These are phyloP conservation scores for Leccinum pellstonianum DNA, from an alignment of 768 basidiomycete genomes.

Conservation along the genomic window DNA sequence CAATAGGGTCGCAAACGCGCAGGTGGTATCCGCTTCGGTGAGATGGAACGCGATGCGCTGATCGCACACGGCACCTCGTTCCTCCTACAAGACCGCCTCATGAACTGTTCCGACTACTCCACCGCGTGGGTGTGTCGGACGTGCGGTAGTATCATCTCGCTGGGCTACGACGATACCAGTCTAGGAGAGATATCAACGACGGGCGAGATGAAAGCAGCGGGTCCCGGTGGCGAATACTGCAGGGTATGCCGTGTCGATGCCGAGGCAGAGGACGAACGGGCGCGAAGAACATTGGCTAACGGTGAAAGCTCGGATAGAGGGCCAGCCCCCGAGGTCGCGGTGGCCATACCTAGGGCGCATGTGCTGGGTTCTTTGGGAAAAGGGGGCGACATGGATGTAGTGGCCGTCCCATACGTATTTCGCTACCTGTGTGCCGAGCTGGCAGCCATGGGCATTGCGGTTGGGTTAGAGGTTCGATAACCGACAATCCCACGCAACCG, in stretches of 20 bases:
- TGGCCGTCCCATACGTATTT: constrained; percentile 95
- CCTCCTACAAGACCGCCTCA: constrained; percentile 95
- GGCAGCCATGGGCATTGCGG: constrained; percentile 96
- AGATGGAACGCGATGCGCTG: constrained; percentile 99
- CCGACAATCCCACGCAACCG: not conserved
- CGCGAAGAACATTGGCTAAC: constrained; percentile 57
- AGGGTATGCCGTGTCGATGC: constrained; percentile 81
- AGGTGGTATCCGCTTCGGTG: constrained; percentile 98
- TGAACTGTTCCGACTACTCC: constrained; percentile 99
- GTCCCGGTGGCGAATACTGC: constrained; percentile 91
- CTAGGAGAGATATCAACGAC: constrained; percentile 60
- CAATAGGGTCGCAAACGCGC: constrained; percentile 91
- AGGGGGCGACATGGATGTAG: constrained; percentile 87
- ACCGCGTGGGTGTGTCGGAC: constrained; percentile 98
- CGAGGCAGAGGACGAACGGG: constrained; percentile 60
- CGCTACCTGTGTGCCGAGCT: constrained; percentile 93
- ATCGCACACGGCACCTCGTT: constrained; percentile 99
- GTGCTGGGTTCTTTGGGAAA: constrained; percentile 57
- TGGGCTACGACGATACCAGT: constrained; percentile 90
- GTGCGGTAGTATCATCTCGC: constrained; percentile 92
- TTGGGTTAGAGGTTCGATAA: constrained; percentile 75
- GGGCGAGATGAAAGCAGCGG: constrained; percentile 54
- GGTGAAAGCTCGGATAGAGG: constrained; percentile 45
- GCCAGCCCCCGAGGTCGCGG: constrained; percentile 52
- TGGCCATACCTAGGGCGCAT: constrained; percentile 67